Evolutionary conservation across 116 monocot species (phyloP).

Genomic region (Papilionanthe hybrid): DNA sequence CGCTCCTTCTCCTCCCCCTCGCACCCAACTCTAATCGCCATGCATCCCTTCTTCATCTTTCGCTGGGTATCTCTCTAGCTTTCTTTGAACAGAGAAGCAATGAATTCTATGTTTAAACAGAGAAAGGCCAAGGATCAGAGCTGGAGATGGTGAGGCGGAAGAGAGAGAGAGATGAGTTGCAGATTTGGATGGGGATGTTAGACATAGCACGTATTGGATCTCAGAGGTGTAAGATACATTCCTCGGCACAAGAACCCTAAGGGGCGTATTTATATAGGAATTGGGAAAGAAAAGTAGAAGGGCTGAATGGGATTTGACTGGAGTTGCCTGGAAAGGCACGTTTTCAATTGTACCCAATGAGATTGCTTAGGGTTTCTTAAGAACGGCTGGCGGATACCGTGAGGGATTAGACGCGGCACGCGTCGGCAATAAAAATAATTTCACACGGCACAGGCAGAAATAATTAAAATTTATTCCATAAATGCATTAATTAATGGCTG

Average conservation of each 20-base stretch:
- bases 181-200: conserved; percentile 22
- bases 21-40: conserved; percentile 14
- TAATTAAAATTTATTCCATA: too few species aligned
- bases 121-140: conserved; percentile 37
- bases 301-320: not conserved
- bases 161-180: conserved; percentile 25
- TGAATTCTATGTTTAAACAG: not conserved
- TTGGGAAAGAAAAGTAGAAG: not conserved
- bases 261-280: not conserved
- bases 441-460: too few species aligned
- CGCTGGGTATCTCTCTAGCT: not conserved
- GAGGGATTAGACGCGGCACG: too few species aligned
- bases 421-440: too few species aligned
- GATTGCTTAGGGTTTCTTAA: too few species aligned
- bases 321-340: too few species aligned
- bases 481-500: too few species aligned
- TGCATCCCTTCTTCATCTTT: conserved; percentile 12
- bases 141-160: conserved; percentile 32
- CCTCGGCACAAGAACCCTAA: not conserved
- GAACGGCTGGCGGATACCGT: too few species aligned
- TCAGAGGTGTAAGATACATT: not conserved
- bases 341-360: too few species aligned
- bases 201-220: conserved; percentile 20
- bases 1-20: conserved; percentile 22
- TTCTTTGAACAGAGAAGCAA: not conserved